Evolutionary conservation across 148 eudicot species (phyloP).

Genomic region (Rhododendron molle): DNA sequence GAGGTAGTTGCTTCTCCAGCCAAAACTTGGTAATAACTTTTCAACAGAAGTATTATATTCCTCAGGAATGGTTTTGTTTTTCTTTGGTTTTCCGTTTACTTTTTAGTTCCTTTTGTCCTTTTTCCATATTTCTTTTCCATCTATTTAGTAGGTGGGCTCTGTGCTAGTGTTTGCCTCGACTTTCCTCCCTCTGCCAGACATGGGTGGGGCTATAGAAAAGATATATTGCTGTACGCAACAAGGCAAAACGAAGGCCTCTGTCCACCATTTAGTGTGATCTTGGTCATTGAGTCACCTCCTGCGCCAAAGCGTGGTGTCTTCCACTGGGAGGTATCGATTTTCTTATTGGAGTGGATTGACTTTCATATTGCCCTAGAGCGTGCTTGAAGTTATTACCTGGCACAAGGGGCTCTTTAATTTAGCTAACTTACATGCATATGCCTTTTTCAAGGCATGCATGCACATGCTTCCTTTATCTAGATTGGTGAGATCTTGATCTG

Average conservation of each 20-base stretch:
- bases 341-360: background rate
- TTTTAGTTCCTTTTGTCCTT: background rate
- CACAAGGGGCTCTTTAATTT: background rate
- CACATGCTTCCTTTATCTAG: background rate
- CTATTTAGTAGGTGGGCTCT: background rate
- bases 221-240: background rate
- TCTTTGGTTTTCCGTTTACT: background rate
- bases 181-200: background rate
- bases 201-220: background rate
- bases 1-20: background rate
- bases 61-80: background rate
- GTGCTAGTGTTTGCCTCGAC: background rate
- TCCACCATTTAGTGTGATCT: background rate
- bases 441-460: background rate
- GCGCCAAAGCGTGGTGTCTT: background rate
- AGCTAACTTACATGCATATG: background rate
- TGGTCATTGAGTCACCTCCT: background rate
- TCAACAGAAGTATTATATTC: background rate
- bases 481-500: background rate
- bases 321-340: background rate
- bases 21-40: background rate
- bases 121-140: background rate
- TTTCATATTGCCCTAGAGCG: background rate
- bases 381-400: background rate
- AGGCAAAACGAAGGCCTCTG: background rate